Conservation (phyloP, 2,329 filamentous ascomycete species). For the Nigrospora osmanthi region DNA sequence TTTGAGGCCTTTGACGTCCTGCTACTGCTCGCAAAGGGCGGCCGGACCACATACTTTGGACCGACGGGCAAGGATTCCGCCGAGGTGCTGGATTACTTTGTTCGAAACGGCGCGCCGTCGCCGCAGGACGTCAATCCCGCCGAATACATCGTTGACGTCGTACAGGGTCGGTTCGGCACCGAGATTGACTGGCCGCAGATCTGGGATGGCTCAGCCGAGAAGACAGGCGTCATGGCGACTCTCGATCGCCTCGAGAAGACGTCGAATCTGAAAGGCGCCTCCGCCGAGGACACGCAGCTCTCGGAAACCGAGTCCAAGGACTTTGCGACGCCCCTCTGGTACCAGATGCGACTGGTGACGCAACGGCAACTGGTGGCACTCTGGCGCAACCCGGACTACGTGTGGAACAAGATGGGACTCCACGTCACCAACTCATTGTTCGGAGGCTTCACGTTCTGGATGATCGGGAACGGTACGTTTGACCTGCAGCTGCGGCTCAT, state of each 20-base stretch:
- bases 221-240: constrained; percentile 1
- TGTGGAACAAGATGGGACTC: constrained; percentile 70
- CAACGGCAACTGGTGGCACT: constrained; percentile 64
- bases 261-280: background rate
- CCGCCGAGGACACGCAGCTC: background rate
- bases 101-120: constrained; percentile 50
- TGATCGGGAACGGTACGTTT: constrained; percentile 54
- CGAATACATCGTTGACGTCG: constrained; percentile 38
- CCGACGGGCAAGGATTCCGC: constrained; percentile 55
- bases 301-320: constrained; percentile 24
- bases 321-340: constrained; percentile 56
- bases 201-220: constrained; percentile 6
- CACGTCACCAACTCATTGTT: constrained; percentile 66
- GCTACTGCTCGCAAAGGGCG: constrained; percentile 59
- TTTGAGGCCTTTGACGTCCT: constrained; percentile 71
- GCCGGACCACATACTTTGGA: constrained; percentile 66
- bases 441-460: constrained; percentile 73
- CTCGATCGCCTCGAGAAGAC: constrained; percentile 4
- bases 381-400: constrained; percentile 69
- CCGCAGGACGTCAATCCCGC: constrained; percentile 45
- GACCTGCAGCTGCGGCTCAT: constrained; percentile 77
- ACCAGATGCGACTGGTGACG: constrained; percentile 59
- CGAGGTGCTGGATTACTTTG: constrained; percentile 60
- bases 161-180: constrained; percentile 39
- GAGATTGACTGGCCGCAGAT: constrained; percentile 7